These are phyloP conservation scores for Pythium aphanidermatum DNA, from an alignment of 352 stramenopile genomes.

Conservation along the genomic window DNA sequence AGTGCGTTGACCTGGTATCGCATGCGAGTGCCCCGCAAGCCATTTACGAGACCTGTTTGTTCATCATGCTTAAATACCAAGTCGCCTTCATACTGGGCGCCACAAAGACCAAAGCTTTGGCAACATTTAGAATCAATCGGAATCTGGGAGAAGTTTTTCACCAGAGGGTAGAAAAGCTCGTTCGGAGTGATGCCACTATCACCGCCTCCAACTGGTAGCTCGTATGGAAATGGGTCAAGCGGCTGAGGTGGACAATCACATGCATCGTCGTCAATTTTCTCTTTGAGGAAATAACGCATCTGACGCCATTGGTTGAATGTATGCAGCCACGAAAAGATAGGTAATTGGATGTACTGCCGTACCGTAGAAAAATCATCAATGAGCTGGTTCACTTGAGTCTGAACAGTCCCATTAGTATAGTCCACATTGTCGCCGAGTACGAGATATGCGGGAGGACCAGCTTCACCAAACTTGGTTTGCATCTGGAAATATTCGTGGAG, in stretches of 20 bases:
- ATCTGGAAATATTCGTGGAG: constrained; percentile 86
- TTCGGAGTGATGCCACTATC: constrained; percentile 65
- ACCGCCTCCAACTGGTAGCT: no score
- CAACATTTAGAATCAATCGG: constrained; percentile 87
- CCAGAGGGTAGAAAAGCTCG: constrained; percentile 65
- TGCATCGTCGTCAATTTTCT: constrained; percentile 50
- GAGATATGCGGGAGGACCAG: constrained; percentile 84
- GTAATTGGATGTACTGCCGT: constrained; percentile 71
- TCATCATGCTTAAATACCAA: constrained; percentile 56
- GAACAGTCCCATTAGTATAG: constrained; percentile 59
- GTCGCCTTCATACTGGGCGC: constrained; percentile 80
- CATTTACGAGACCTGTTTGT: constrained; percentile 12
- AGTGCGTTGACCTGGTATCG: constrained; percentile 85
- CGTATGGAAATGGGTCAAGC: constrained; percentile 76
- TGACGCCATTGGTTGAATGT: constrained; percentile 86
- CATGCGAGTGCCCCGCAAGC: constrained; percentile 72
- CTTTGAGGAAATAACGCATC: constrained; percentile 72
- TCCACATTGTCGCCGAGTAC: constrained; percentile 50
- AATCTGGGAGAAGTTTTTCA: constrained; percentile 83
- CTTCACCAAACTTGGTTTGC: constrained; percentile 79
- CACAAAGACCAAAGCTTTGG: constrained; percentile 83
- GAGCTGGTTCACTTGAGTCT: constrained; percentile 57
- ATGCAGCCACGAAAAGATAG: constrained; percentile 86
- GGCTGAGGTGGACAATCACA: constrained; percentile 75
- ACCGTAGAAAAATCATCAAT: constrained; percentile 68